phyloP scores from a whole-genome alignment of 2,329 filamentous ascomycete species.

The Elsinoe batatas region DNA sequence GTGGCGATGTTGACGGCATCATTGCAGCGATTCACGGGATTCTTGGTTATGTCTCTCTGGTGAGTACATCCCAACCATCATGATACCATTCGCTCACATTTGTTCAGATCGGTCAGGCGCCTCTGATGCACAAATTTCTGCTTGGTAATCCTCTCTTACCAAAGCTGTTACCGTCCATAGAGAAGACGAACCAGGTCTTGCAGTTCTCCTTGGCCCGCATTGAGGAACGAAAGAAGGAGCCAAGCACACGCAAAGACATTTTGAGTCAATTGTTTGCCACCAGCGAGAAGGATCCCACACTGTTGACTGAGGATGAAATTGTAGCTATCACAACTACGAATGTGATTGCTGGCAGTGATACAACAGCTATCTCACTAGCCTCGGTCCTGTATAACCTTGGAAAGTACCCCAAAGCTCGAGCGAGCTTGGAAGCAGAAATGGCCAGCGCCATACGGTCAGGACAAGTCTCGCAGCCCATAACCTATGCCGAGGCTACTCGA shows the following conservation, averaged over 20 bases:
- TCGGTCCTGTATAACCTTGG: conserved; percentile 33
- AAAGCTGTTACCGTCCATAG: conserved; percentile 27
- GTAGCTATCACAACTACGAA: conserved; percentile 23
- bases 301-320: conserved; percentile 18
- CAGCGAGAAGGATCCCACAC: conserved; percentile 22
- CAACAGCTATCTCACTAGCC: conserved; percentile 32
- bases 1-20: conserved; percentile 31
- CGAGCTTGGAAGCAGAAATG: conserved; percentile 33
- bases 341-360: conserved; percentile 30
- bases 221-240: conserved; percentile 16
- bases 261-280: conserved; percentile 24
- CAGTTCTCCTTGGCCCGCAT: conserved; percentile 28
- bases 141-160: conserved; percentile 21
- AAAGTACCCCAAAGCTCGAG: conserved; percentile 24
- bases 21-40: conserved; percentile 24
- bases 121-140: conserved; percentile 9
- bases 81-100: conserved; percentile 5
- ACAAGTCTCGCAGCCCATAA: conserved; percentile 20
- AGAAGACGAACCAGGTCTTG: conserved; percentile 27
- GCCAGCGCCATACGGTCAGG: conserved; percentile 22
- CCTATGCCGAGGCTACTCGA: conserved; percentile 20
- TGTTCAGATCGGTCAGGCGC: not conserved
- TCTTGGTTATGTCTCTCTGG: conserved; percentile 12
- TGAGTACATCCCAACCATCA: not conserved
- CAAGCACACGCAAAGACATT: conserved; percentile 22